Base-by-base conservation (phyloP, 1,284 basidiomycete genomes). In the Hypsizygus ulmarius region DNA sequence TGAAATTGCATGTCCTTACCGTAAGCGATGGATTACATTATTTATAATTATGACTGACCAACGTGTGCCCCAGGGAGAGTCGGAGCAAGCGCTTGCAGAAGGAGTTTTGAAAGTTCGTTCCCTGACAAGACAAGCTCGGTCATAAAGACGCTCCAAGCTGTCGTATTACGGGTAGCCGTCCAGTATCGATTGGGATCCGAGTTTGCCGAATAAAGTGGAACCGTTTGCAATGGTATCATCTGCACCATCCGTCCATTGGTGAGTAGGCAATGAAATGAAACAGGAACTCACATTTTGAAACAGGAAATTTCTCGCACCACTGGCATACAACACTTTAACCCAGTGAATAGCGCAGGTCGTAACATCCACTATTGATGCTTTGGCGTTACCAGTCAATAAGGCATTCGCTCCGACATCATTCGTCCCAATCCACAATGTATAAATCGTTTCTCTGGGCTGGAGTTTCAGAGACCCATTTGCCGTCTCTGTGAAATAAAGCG, bases 141-240 rank as follows among this genome's bases (percentile, higher is more conserved):
- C 67, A 75, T 75, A 47, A 62, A 62, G 7, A 74, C 58, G 50
- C 58, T 70, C 75, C 74, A 76, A 52, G 67, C 68, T 0, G 74
- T 77, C 4, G 73, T 64, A 51, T 77, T 77, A 21, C 70, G 64
- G 19, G 60, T 47, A 10, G 57, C 55, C n/a, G 62, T 56, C 74
- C 74, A 77, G 49, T 68, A 76, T 29, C 39, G 59, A 53, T 59
- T 73, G 2, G 65, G 64, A 43, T 73, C 76, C 5, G 72, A 70
- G 39, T 67, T 34, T 0, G 58, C 53, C 4, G 66, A 46, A 49
- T 75, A 77, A 15, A 74, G 47, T 12, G 66, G 63, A 12, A 65
- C 64, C 2, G 59, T 53, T 45, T 74, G 62, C 30, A 77, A 64
- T 1, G 75, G 74, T 27, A 73, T 67, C 62, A 77, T 75, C 75